These are phyloP conservation scores for Argentina anserina DNA, from an alignment of 306 rosid species.

Conservation along the genomic window DNA sequence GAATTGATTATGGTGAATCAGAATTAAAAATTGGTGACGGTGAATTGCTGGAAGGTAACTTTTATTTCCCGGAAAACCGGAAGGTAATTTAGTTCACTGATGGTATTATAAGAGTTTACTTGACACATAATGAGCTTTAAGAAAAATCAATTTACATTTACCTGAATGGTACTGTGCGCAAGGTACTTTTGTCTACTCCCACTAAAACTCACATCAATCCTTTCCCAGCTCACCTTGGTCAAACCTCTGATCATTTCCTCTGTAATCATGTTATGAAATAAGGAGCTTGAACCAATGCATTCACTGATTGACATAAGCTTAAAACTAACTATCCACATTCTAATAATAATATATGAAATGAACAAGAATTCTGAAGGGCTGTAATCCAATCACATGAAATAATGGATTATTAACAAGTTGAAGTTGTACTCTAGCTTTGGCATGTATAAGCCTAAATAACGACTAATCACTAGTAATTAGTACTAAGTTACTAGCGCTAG, in stretches of 20 bases:
- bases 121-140: slow-evolving; percentile 7
- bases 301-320: not conserved
- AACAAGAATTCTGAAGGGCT: not conserved
- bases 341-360: not conserved
- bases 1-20: not conserved
- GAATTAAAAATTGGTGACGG: not conserved
- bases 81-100: not conserved
- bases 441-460: not conserved
- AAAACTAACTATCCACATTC: not conserved
- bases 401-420: not conserved
- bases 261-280: slow-evolving; percentile 20
- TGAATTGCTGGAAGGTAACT: not conserved
- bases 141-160: slow-evolving; percentile 17
- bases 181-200: slow-evolving; percentile 56
- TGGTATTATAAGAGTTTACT: not conserved
- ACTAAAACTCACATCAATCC: slow-evolving; percentile 73
- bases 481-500: not conserved
- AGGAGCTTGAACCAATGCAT: not conserved
- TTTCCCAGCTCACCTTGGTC: slow-evolving; percentile 74
- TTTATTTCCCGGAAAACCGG: too few species aligned
- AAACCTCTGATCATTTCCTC: slow-evolving; percentile 78
- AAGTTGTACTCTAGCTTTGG: not conserved
- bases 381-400: not conserved
- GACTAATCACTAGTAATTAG: not conserved
- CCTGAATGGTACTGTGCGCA: slow-evolving; percentile 89